Evolutionary conservation across 108 stramenopile species (phyloP).

Genomic region (Poteriospumella lacustris): DNA sequence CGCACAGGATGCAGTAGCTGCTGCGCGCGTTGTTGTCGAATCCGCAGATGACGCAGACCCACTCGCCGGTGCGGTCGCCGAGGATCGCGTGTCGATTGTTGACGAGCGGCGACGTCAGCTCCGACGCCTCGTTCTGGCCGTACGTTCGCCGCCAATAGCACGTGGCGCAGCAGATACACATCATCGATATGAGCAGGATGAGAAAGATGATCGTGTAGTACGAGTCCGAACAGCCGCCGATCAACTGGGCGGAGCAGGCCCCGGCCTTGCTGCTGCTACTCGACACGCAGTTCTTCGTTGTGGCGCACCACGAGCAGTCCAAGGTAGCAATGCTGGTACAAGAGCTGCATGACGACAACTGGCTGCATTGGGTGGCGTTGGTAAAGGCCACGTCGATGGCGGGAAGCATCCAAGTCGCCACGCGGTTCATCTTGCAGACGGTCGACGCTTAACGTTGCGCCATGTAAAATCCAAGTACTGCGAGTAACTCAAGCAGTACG

Average conservation of each 20-base stretch:
- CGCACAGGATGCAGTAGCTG: background rate
- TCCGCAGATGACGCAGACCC: constrained; percentile 26
- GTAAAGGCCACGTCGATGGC: too few relatives aligned
- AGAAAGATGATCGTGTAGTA: constrained; percentile 24
- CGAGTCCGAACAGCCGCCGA: background rate
- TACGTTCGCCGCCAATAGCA: background rate
- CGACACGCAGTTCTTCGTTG: background rate
- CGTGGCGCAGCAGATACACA: constrained; percentile 14
- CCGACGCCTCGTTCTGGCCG: background rate
- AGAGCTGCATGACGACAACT: too few relatives aligned
- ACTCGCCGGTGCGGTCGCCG: background rate
- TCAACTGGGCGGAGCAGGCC: background rate
- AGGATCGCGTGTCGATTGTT: background rate
- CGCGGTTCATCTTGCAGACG: too few relatives aligned
- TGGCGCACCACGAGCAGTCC: constrained; percentile 4
- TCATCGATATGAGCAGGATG: background rate
- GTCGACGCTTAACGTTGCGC: too few relatives aligned
- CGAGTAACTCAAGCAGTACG: too few relatives aligned
- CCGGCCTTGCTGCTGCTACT: background rate
- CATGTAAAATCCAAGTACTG: too few relatives aligned
- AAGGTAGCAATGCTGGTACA: background rate
- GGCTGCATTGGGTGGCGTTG: too few relatives aligned
- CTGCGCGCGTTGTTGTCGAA: constrained; percentile 4
- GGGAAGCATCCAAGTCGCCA: too few relatives aligned
- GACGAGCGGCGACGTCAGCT: background rate